phyloP scores from a whole-genome alignment of 441 rosid genomes.

The Eutrema salsugineum region DNA sequence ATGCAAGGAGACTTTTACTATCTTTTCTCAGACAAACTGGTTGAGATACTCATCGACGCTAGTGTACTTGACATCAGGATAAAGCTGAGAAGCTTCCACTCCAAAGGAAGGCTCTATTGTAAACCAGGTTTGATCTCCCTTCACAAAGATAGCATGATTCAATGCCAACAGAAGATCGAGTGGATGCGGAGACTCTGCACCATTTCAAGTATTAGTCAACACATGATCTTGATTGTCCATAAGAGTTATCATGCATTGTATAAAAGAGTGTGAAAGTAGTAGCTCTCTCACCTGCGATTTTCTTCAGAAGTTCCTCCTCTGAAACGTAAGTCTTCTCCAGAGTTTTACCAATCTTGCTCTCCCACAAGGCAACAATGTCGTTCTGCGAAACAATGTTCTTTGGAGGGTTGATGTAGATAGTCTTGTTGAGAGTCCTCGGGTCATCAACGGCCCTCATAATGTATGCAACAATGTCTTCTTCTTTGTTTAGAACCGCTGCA shows the following conservation, averaged over 20 bases:
- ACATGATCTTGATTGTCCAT: not conserved
- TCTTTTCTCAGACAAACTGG: slow-evolving; percentile 20
- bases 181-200: slow-evolving; percentile 23
- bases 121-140: slow-evolving; percentile 25
- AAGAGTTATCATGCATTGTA: not conserved
- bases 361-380: slow-evolving; percentile 28
- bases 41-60: slow-evolving; percentile 40
- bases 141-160: slow-evolving; percentile 25
- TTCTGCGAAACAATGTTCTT: slow-evolving; percentile 26
- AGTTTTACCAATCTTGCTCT: slow-evolving; percentile 27
- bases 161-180: slow-evolving; percentile 20
- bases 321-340: slow-evolving; percentile 29
- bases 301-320: slow-evolving; percentile 29
- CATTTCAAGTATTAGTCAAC: not conserved
- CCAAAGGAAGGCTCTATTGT: slow-evolving; percentile 28
- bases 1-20: not conserved
- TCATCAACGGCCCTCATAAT: slow-evolving; percentile 25
- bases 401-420: slow-evolving; percentile 23
- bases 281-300: slow-evolving; percentile 24
- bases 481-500: slow-evolving; percentile 29
- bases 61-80: slow-evolving; percentile 43
- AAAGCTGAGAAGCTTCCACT: slow-evolving; percentile 45
- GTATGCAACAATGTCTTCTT: slow-evolving; percentile 28
- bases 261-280: not conserved
- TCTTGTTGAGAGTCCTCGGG: slow-evolving; percentile 29